Evolutionary conservation across 192 early-diverging fungal genomes (phyloP).

Genomic region (Phlyctochytrium planicorne): DNA sequence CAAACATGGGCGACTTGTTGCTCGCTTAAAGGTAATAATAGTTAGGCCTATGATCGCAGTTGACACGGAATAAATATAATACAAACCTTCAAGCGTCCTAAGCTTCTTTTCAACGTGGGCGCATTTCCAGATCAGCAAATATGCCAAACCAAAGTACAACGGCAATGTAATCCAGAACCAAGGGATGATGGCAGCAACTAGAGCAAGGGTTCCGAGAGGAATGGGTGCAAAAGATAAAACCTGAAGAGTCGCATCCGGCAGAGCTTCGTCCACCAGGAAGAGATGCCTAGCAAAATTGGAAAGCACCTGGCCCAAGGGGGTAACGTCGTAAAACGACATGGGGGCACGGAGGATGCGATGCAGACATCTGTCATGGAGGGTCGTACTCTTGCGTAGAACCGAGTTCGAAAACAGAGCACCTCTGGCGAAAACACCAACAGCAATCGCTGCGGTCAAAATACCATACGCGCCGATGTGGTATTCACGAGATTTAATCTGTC

Average conservation of each 20-base stretch:
- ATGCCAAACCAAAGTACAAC: conserved; percentile 34
- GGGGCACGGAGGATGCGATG: conserved; percentile 45
- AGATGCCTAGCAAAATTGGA: conserved; percentile 54
- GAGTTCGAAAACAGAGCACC: conserved; percentile 53
- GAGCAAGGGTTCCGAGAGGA: conserved; percentile 52
- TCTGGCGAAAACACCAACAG: conserved; percentile 52
- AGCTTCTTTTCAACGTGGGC: conserved; percentile 53
- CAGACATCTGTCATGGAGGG: conserved; percentile 51
- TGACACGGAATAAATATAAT: not conserved
- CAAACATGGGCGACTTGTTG: conserved; percentile 70
- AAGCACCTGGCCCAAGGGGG: conserved; percentile 59
- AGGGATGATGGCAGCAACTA: conserved; percentile 62
- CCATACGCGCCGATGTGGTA: conserved; percentile 60
- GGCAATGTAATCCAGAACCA: conserved; percentile 55
- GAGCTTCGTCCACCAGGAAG: conserved; percentile 50
- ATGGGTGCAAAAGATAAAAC: conserved; percentile 53
- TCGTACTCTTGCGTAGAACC: conserved; percentile 49
- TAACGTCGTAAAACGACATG: conserved; percentile 59
- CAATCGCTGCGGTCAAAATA: conserved; percentile 47
- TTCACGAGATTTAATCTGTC: conserved; percentile 30
- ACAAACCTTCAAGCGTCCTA: conserved; percentile 54
- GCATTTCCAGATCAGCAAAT: conserved; percentile 26
- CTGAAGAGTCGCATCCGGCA: conserved; percentile 53
- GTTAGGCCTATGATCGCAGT: too few relatives aligned
- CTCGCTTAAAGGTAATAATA: conserved; percentile 36